Evolutionary conservation across 2,329 filamentous ascomycete species (phyloP), one percentile per base, ranked within the genome.

Genomic region (Penicillium sp.): DNA sequence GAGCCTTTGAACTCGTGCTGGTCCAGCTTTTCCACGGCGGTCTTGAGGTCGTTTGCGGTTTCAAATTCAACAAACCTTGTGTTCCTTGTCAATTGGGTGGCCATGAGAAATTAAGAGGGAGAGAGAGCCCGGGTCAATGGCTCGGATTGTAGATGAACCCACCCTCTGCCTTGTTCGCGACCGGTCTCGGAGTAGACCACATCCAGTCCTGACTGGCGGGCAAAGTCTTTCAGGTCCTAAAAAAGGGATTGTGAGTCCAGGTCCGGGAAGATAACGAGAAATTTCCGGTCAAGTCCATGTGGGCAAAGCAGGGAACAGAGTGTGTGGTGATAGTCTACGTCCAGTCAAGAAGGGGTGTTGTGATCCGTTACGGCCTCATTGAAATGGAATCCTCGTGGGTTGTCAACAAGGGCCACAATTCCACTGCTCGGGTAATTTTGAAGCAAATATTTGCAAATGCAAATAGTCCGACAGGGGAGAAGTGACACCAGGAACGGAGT

Each of bases 151-250:
- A 22, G 51, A 63, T 53, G 35, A 64, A 84, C 90, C 81, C 81
- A 97, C 93, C 94, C 94, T 87, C 91, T 92, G 69, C 93, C 92
- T 78, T 96, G 91, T 77, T 96, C 93, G 74, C 94, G 93, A 72
- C 89, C 90, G 64, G 96, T 96, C 82, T 99, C 95, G 68, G 93
- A 97, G 79, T 97, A 99, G 74, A 99, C 95, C 69, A 99, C 95
- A 79, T 98, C 95, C 80, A 97, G 87, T 80, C 93, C 93, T 79
- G 94, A 96, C 80, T 96, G 92, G 77, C 95, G 93, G 66, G 95
- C 95, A 82, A 99, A 99, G 80, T 99, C 95, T 91, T 99, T 99
- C 58, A 99, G 89, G 81, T 99, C 95, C 95, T 99, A 93, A 82
- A 89, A 83, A 88, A 85, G 85, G 87, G 55, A 70, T 86, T 85